Conservation (phyloP, 495 filamentous ascomycete species). For the Penicillium parvum region DNA sequence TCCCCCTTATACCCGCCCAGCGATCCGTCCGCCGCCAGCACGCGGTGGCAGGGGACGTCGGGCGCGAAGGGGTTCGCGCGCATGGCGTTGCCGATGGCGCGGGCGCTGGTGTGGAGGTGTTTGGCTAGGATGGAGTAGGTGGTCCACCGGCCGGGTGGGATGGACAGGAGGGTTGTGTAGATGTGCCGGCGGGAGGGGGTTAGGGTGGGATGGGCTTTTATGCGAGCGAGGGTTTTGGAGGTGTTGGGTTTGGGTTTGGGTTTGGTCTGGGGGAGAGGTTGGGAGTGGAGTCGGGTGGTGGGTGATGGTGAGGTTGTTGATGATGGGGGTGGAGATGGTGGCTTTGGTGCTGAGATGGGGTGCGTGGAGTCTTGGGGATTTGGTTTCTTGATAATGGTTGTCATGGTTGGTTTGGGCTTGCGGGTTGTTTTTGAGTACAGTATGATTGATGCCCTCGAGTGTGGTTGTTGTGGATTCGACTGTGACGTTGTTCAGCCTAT, state of each 20-base stretch:
- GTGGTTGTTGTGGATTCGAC: no score
- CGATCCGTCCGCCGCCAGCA: slow-evolving; percentile 28
- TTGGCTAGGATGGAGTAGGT: slow-evolving; percentile 69
- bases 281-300: neutral
- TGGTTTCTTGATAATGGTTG: neutral
- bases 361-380: neutral
- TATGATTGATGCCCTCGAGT: no score
- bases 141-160: slow-evolving; percentile 65
- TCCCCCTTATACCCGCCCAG: slow-evolving; percentile 35
- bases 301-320: slow-evolving; percentile 1
- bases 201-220: slow-evolving; percentile 38
- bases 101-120: slow-evolving; percentile 63
- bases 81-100: slow-evolving; percentile 76
- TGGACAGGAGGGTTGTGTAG: slow-evolving; percentile 63
- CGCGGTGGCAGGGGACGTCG: slow-evolving; percentile 49
- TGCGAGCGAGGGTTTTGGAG: slow-evolving; percentile 27
- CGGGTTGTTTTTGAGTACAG: no score
- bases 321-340: neutral
- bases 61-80: slow-evolving; percentile 68
- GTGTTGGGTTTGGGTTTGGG: slow-evolving; percentile 6
- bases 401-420: no score
- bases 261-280: slow-evolving; percentile 18
- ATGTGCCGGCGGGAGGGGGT: slow-evolving; percentile 56
- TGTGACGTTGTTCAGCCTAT: no score
- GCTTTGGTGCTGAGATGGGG: neutral